Percentiles rank a stretch among this genome's conserved stretches.
phyloP scores from a whole-genome alignment of 164 flowering plant species.

The Akebia trifoliata region DNA sequence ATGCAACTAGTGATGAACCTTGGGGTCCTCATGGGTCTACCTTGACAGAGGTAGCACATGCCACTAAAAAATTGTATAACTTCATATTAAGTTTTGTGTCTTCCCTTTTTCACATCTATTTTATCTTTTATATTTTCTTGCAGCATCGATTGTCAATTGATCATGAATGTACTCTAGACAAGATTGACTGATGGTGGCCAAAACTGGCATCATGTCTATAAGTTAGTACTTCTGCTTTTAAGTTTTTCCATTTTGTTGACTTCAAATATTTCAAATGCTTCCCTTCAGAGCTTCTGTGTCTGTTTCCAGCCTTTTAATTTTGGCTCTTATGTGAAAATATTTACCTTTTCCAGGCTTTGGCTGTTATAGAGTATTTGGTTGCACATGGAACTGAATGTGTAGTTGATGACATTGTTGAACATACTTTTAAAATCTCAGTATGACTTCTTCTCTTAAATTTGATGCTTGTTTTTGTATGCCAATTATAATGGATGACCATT shows the following conservation, averaged over 20 bases:
- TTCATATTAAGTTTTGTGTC: neutral
- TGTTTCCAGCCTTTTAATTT: neutral
- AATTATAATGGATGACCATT: too few species aligned
- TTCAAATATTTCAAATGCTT: neutral
- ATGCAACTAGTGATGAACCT: slow-evolving; percentile 96
- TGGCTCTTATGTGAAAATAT: slow-evolving; percentile 1
- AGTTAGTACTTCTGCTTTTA: slow-evolving; percentile 40
- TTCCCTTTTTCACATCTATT: slow-evolving; percentile 3
- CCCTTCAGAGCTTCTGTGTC: neutral
- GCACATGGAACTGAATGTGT: slow-evolving; percentile 96
- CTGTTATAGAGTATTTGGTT: slow-evolving; percentile 93
- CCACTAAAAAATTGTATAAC: slow-evolving; percentile 85
- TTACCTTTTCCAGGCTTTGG: slow-evolving; percentile 56
- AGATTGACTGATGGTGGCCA: slow-evolving; percentile 78
- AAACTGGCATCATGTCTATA: slow-evolving; percentile 95
- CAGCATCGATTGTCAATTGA: slow-evolving; percentile 90
- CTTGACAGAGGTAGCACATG: slow-evolving; percentile 92
- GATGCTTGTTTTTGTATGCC: neutral
- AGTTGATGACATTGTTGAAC: slow-evolving; percentile 93
- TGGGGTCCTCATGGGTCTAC: slow-evolving; percentile 99
- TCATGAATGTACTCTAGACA: slow-evolving; percentile 93
- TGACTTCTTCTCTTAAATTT: slow-evolving; percentile 18
- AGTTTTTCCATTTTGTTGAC: neutral
- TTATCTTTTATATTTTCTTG: slow-evolving; percentile 13
- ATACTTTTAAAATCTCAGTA: slow-evolving; percentile 88